Conservation (phyloP, 768 basidiomycete genomes). For the Russula virescens region DNA sequence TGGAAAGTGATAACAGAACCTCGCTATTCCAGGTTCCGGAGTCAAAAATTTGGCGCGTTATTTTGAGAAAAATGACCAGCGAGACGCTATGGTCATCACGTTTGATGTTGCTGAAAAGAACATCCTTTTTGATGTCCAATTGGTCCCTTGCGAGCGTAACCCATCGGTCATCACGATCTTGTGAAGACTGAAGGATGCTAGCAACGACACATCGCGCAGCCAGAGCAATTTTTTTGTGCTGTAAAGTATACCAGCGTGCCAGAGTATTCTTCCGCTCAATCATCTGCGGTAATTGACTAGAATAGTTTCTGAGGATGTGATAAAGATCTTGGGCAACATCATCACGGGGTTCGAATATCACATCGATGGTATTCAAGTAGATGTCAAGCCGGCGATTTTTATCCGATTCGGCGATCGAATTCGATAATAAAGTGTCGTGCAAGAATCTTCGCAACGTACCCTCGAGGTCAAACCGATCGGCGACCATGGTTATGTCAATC, state of each 20-base stretch:
- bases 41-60: neutral
- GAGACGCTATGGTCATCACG: neutral
- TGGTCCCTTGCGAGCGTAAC: neutral
- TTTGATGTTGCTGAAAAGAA: neutral
- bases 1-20: neutral
- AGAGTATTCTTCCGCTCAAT: neutral
- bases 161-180: neutral
- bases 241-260: neutral
- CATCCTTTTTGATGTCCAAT: neutral
- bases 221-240: neutral
- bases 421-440: neutral
- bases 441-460: neutral
- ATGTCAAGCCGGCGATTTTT: neutral
- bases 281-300: neutral
- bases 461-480: too few species aligned
- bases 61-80: neutral
- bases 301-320: neutral
- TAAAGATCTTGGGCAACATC: neutral
- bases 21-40: too few species aligned
- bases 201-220: neutral
- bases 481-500: too few species aligned
- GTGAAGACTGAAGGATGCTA: neutral
- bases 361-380: neutral
- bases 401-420: neutral
- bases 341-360: too few species aligned